Conservation (phyloP, 805 yeast genomes). For the Myxozyma lipomycoides region DNA sequence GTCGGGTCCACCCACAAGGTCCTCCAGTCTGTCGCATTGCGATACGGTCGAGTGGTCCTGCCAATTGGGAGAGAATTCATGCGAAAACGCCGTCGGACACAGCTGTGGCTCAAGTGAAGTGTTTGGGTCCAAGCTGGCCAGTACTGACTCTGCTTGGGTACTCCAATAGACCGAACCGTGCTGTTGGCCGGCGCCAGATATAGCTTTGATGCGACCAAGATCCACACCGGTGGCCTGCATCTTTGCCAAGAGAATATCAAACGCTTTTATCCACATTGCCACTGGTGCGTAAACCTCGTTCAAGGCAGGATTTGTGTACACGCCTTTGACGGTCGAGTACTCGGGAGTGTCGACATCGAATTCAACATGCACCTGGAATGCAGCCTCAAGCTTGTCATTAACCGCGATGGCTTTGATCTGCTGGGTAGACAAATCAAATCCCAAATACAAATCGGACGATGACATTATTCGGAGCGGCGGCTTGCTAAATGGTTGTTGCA, state of each 20-base stretch:
- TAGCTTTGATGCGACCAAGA: constrained; percentile 55
- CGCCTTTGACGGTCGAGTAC: constrained; percentile 73
- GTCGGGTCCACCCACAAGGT: constrained; percentile 55
- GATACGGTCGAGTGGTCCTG: constrained; percentile 84
- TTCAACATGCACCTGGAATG: constrained; percentile 59
- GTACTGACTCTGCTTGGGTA: constrained; percentile 41
- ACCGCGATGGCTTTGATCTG: constrained; percentile 75
- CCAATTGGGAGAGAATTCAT: constrained; percentile 80
- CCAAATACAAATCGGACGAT: constrained; percentile 46
- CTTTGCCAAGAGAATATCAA: constrained; percentile 56
- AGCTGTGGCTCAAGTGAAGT: constrained; percentile 46
- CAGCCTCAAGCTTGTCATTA: constrained; percentile 49
- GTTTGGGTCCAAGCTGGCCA: constrained; percentile 40
- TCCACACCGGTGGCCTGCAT: constrained; percentile 51
- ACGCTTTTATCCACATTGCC: constrained; percentile 83
- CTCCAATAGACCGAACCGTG: constrained; percentile 90
- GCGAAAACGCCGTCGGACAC: constrained; percentile 52
- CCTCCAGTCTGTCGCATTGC: constrained; percentile 62
- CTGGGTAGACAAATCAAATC: constrained; percentile 87
- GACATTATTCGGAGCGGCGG: not conserved
- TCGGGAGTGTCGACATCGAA: constrained; percentile 62
- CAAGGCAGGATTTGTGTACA: constrained; percentile 48
- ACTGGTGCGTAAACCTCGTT: constrained; percentile 76
- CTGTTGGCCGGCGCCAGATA: constrained; percentile 87
- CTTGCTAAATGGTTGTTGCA: not conserved